Base-by-base conservation (phyloP, 352 stramenopile species). In the Pythium periplocum region DNA sequence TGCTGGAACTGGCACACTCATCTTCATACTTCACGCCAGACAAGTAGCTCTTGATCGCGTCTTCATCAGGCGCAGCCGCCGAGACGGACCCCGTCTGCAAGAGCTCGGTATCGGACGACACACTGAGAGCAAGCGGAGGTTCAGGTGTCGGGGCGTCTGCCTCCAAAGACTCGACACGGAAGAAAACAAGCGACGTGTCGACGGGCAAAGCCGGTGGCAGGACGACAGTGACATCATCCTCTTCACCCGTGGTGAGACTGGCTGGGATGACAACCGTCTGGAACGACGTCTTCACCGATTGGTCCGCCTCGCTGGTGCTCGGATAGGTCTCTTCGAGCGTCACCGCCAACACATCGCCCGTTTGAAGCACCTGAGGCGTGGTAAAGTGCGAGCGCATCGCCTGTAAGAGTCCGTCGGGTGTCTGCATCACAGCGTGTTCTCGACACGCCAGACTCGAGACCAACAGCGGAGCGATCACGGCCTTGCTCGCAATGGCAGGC, bases 161-260 rank as follows among this genome's bases (percentile, higher is more conserved):
- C 11, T 73, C 62, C 6, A 93, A 42, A 37, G 76, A 81, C 34
- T 91, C 69, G 6, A 93, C 80, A 26, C 75, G 75, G 50, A 91
- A 91, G 47, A 90, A 91, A 48, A 90, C 64, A 6, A 93, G 59
- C n/a, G 64, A 69, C 31, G 75, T 84, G 51, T 93, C 78, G 1
- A 88, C 47, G 35, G 67, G 41, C 6, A 93, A 60, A 12, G 68
- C 60, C 6, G 79, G 79, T 2, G 77, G 74, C 40, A 86, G 63
- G 0, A 76, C 42, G n/a, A 69, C 57, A 1, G 51, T 53, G 11
- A 40, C 30, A 1, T 45, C n/a, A 10, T n/a, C 8, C 4, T 45
- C 30, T 52, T 67, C 66, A 9, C 41, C 59, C 49, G 51, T 32
- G 32, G 35, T 30, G 2, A 61, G 58, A 4, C 4, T 17, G 2